phyloP scores from a whole-genome alignment of 2,329 filamentous ascomycete genomes.

The Fonsecaea multimorphosa region DNA sequence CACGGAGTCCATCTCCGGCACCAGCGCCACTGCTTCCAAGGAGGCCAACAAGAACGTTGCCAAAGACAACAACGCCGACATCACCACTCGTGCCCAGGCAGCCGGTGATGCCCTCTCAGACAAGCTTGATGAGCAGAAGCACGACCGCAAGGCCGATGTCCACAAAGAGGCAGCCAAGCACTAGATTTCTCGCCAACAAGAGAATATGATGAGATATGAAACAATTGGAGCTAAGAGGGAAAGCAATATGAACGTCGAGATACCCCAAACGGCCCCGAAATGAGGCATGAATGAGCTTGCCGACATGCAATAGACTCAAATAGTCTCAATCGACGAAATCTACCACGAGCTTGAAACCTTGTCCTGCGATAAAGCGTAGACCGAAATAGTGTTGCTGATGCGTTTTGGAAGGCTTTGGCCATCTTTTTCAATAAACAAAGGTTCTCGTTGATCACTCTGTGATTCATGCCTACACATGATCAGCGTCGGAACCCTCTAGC shows the following conservation, averaged over 20 bases:
- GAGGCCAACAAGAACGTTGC: conserved; percentile 72
- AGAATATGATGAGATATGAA: background rate
- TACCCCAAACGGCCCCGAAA: conserved; percentile 5
- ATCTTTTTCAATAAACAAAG: background rate
- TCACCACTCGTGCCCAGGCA: conserved; percentile 62
- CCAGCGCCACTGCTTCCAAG: conserved; percentile 64
- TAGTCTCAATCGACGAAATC: background rate
- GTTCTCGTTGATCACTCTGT: background rate
- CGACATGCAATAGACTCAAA: background rate
- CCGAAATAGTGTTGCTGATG: background rate
- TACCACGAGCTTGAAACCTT: background rate
- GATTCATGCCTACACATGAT: background rate
- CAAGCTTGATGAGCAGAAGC: conserved; percentile 58
- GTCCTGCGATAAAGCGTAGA: background rate
- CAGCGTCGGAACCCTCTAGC: conserved; percentile 21
- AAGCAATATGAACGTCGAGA: conserved; percentile 4
- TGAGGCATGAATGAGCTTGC: conserved; percentile 3
- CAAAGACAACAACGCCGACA: conserved; percentile 62
- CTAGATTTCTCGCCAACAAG: conserved; percentile 26
- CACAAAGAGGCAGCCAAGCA: conserved; percentile 40
- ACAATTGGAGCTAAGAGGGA: background rate
- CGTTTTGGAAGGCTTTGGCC: background rate
- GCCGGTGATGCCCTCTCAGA: conserved; percentile 58
- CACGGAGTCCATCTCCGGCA: conserved; percentile 67
- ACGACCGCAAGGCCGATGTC: conserved; percentile 40